phyloP scores from a whole-genome alignment of 1,284 basidiomycete genomes.

The Rhodofomes roseus region DNA sequence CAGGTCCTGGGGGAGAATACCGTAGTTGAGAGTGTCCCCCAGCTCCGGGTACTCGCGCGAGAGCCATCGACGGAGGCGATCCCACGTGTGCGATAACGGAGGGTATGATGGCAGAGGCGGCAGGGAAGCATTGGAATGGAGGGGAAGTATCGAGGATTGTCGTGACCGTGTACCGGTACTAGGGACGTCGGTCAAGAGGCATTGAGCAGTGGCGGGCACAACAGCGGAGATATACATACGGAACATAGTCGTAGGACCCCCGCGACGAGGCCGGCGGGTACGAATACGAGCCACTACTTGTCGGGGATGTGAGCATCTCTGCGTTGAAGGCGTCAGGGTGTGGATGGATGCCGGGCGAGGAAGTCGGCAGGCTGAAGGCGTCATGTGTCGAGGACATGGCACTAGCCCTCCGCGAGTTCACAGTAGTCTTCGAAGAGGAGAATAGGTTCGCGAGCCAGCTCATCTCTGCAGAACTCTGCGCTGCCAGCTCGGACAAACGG shows the following conservation, averaged over 20 bases:
- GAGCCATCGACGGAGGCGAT: slow-evolving; percentile 74
- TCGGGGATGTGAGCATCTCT: slow-evolving; percentile 47
- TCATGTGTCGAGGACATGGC: slow-evolving; percentile 71
- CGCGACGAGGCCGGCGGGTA: slow-evolving; percentile 65
- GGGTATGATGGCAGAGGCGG: slow-evolving; percentile 58
- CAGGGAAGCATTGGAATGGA: slow-evolving; percentile 44
- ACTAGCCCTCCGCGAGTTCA: slow-evolving; percentile 45
- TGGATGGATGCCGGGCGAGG: slow-evolving; percentile 53
- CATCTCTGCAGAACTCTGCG: slow-evolving; percentile 37
- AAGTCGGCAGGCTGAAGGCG: slow-evolving; percentile 73
- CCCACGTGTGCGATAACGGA: slow-evolving; percentile 75
- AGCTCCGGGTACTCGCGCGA: slow-evolving; percentile 84
- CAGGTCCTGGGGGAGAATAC: slow-evolving; percentile 73
- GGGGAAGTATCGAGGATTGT: slow-evolving; percentile 59
- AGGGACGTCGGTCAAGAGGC: slow-evolving; percentile 7
- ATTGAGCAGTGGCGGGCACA: background rate
- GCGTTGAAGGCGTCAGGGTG: slow-evolving; percentile 58
- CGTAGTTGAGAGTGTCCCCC: slow-evolving; percentile 87
- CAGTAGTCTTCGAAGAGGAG: slow-evolving; percentile 41
- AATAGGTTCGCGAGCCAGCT: slow-evolving; percentile 70
- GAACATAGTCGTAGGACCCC: slow-evolving; percentile 53
- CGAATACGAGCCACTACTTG: slow-evolving; percentile 53
- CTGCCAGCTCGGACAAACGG: slow-evolving; percentile 7
- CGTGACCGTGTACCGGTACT: slow-evolving; percentile 42
- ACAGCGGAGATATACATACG: slow-evolving; percentile 47